phyloP scores from a whole-genome alignment of 1,139 yeast genomes.

The Zygosaccharomyces sapae region DNA sequence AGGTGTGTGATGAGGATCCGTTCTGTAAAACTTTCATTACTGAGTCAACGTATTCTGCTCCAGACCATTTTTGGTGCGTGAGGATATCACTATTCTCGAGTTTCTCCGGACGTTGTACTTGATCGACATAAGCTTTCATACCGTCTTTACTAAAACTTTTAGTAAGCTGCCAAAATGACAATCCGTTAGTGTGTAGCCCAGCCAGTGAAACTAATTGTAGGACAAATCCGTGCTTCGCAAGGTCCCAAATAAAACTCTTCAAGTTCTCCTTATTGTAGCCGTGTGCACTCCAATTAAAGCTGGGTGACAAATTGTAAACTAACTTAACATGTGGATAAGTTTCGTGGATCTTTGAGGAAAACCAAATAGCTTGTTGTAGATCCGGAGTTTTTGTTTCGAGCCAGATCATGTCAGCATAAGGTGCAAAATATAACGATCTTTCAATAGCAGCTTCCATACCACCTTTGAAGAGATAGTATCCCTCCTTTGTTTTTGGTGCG shows the following conservation, averaged over 20 bases:
- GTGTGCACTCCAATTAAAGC: slow-evolving; percentile 55
- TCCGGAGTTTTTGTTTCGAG: slow-evolving; percentile 56
- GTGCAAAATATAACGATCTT: slow-evolving; percentile 51
- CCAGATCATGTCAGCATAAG: slow-evolving; percentile 57
- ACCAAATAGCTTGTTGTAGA: slow-evolving; percentile 46
- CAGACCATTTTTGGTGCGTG: slow-evolving; percentile 60
- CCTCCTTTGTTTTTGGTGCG: slow-evolving; percentile 55
- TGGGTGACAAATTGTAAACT: slow-evolving; percentile 56
- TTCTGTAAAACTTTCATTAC: slow-evolving; percentile 44
- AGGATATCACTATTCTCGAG: slow-evolving; percentile 47
- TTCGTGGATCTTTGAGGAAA: slow-evolving; percentile 46
- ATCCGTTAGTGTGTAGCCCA: slow-evolving; percentile 50
- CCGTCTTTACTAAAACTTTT: slow-evolving; percentile 46
- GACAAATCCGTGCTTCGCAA: slow-evolving; percentile 53
- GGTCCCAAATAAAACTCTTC: slow-evolving; percentile 48
- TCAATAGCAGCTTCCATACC: slow-evolving; percentile 53
- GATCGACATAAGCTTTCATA: slow-evolving; percentile 54
- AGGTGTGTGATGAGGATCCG: slow-evolving; percentile 44
- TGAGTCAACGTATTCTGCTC: slow-evolving; percentile 50
- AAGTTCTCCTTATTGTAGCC: slow-evolving; percentile 48
- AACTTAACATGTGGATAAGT: slow-evolving; percentile 51
- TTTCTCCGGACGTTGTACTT: slow-evolving; percentile 47
- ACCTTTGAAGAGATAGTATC: slow-evolving; percentile 47
- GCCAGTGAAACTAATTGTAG: slow-evolving; percentile 53
- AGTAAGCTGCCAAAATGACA: slow-evolving; percentile 49